Base-by-base conservation (phyloP, 139 green algal species). In the Asterochloris erici region DNA sequence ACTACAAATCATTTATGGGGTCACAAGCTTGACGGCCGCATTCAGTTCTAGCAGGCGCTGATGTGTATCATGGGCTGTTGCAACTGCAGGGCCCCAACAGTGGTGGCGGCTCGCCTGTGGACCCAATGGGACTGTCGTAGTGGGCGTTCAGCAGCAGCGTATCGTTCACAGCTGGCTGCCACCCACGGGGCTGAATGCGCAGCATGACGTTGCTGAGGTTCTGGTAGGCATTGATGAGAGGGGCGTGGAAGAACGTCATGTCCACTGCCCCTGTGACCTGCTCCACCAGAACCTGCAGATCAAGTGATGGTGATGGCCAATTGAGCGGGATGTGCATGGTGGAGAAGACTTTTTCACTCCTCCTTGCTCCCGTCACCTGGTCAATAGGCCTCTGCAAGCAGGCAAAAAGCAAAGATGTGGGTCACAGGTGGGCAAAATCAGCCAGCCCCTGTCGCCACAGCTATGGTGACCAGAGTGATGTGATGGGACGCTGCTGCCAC, bases 81-180 rank as follows among this genome's bases (percentile, higher is more conserved):
- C 38, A 54, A 54, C 38, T 54, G 38, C 38, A 54, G 38, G 38
- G 6, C 38, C 38, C 38, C 38, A 2, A 54, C 38, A 54, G 6
- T 6, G 2, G 38, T 54, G 38, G 38, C 38, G 2, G 38, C 63
- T 13, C 64, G 84, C 85, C 88, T 38, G 68, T 38, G 0, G 74
- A 84, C 21, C 88, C 85, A 14, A 91, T 70, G 0, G 88, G 87
- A 63, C 63, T 82, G 70, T 93, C 87, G 23, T 86, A 91, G 77
- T 91, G 86, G n/a, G 79, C 84, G 74, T 90, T 87, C 11, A 92
- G 63, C 69, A 91, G 85, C 62, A 92, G 70, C 16, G 76, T 80
- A 9, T 0, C 79, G 77, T 68, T 85, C 81, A 17, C 60, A 61
- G 77, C 54, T 38, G 62, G 17, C 64, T 74, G 63, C 11, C 61